These are phyloP conservation scores for Plasmodium coatneyi DNA, from an alignment of 169 alveolate species.

Conservation along the genomic window DNA sequence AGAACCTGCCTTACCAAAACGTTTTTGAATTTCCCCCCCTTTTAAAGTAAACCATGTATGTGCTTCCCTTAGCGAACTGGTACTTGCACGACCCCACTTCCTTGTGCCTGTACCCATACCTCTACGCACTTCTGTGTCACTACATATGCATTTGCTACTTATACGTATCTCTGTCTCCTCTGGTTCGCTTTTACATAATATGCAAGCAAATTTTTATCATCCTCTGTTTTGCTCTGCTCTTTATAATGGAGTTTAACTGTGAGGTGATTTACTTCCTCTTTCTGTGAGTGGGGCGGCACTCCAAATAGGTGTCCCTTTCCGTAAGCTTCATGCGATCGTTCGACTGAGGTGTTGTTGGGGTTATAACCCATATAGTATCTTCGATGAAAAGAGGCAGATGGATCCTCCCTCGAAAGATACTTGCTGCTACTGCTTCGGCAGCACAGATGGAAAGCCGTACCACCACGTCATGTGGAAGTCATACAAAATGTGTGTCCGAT, in stretches of 20 bases:
- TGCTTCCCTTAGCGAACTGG: background rate
- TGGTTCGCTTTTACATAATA: background rate
- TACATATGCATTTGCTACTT: background rate
- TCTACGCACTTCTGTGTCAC: background rate
- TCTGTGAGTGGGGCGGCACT: background rate
- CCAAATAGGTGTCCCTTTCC: background rate
- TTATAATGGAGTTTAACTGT: background rate
- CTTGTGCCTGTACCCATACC: background rate
- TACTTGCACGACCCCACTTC: background rate
- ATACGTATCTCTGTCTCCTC: background rate
- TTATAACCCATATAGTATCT: background rate
- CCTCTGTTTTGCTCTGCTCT: background rate
- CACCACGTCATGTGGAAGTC: slow-evolving; percentile 21
- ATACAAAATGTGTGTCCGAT: slow-evolving; percentile 10
- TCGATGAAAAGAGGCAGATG: background rate
- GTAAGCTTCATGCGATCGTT: background rate
- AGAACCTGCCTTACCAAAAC: background rate
- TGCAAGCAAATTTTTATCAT: background rate
- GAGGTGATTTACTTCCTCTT: background rate
- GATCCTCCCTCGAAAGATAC: background rate
- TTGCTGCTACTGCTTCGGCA: slow-evolving; percentile 11
- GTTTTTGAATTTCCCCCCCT: background rate
- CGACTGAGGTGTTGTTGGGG: background rate
- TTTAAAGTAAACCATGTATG: background rate
- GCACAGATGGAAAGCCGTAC: background rate